Base-by-base conservation (phyloP, 805 yeast species). In the Candida palmyrensis region DNA sequence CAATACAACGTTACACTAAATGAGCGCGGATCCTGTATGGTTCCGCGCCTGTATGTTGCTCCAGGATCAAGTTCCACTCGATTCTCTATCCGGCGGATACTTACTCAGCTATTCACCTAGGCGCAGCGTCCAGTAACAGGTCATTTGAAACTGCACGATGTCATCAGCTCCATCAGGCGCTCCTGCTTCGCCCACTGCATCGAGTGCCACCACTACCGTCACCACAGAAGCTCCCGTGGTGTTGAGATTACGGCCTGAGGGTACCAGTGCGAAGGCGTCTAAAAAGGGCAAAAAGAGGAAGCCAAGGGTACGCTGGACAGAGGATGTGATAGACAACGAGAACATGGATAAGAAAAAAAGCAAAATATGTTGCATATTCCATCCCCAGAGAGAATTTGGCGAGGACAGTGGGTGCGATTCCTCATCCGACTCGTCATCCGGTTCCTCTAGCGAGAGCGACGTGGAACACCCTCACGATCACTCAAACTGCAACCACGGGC, bases 251-350 rank as follows among this genome's bases (percentile, higher is more conserved):
- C 14, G 34, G 16, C 34, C 28, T 9, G 28, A 31, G 22, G 23
- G 23, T 21, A 21, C 23, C 14, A 16, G 19, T 12, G 11, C 27
- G 9, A 18, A 12, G 4, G 25, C 18, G 12, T 11, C 22, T 15
- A 27, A 33, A 27, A 28, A 35, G 23, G 25, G 37, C 26, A 41
- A 39, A 39, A 53, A 43, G 55, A 46, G 43, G 51, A 59, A 70
- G 33, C 68, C 77, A 9, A 68, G 73, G 25, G 96, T 90, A 0
- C 68, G 77, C 33, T 90, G 97, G 96, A 68, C 79, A 6, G 84
- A 82, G 23, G 95, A 80, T 29, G 89, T 86, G 3, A 70, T 92
- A 4, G 97, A 90, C 55, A 90, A 90, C 54, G 98, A 90, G 59
- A 59, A 83, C 51, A 67, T 92, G 83, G 74, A 82, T 50, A 85